These are phyloP conservation scores for Geosmithia putterillii DNA, from an alignment of 2,329 filamentous ascomycete genomes.

Conservation along the genomic window DNA sequence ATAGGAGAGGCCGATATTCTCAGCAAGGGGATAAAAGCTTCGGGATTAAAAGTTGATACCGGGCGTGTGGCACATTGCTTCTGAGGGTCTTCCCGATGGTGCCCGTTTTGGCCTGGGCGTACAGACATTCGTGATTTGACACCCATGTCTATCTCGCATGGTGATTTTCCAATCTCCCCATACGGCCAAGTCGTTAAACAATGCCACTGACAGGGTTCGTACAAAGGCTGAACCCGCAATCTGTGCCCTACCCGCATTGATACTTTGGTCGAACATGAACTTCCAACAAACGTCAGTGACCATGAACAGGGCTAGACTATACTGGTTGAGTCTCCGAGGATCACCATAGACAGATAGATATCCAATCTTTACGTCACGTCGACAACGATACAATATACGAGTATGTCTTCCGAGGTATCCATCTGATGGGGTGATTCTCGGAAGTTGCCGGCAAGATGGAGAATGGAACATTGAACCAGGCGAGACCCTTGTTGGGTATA, in stretches of 20 bases:
- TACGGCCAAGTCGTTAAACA: neutral
- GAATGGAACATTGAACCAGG: slow-evolving; percentile 17
- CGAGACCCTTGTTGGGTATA: slow-evolving; percentile 16
- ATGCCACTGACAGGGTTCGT: slow-evolving; percentile 58
- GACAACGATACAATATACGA: slow-evolving; percentile 18
- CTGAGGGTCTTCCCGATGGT: slow-evolving; percentile 16
- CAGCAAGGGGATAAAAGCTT: slow-evolving; percentile 18
- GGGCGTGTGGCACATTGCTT: slow-evolving; percentile 14
- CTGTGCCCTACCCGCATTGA: slow-evolving; percentile 52
- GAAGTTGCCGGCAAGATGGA: slow-evolving; percentile 17
- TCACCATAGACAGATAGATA: slow-evolving; percentile 25
- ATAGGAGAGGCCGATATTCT: slow-evolving; percentile 31
- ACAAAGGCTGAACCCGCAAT: slow-evolving; percentile 48
- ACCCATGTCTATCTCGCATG: slow-evolving; percentile 70
- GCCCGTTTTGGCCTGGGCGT: slow-evolving; percentile 21
- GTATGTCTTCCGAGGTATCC: slow-evolving; percentile 29
- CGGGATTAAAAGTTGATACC: slow-evolving; percentile 28
- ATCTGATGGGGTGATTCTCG: slow-evolving; percentile 18
- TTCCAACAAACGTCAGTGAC: neutral
- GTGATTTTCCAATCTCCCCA: slow-evolving; percentile 10
- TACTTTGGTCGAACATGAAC: neutral
- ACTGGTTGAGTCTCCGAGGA: slow-evolving; percentile 22
- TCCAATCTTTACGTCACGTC: slow-evolving; percentile 26
- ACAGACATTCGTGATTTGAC: slow-evolving; percentile 38
- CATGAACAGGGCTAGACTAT: slow-evolving; percentile 14